Evolutionary conservation across 2,329 filamentous ascomycete species (phyloP).

Genomic region (Aspergillus sp.): DNA sequence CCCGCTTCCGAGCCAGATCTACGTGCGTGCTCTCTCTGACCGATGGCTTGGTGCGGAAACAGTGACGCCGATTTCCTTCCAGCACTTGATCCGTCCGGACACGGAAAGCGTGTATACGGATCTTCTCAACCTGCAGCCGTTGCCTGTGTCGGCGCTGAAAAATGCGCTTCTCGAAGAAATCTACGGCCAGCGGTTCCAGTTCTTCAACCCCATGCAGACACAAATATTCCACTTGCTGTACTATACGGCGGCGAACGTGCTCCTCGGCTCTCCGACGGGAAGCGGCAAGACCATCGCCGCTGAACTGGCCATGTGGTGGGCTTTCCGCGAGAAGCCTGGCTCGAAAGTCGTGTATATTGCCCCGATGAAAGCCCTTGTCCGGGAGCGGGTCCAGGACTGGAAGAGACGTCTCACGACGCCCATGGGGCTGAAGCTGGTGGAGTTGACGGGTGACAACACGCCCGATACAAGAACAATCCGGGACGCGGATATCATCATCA

Average conservation of each 20-base stretch:
- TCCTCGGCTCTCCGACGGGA: constrained; percentile 90
- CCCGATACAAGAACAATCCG: constrained; percentile 92
- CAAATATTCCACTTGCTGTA: constrained; percentile 97
- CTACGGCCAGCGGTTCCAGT: constrained; percentile 81
- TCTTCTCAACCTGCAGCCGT: constrained; percentile 78
- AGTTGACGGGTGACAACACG: constrained; percentile 95
- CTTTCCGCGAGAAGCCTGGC: constrained; percentile 84
- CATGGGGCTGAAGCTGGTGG: constrained; percentile 82
- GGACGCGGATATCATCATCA: constrained; percentile 95
- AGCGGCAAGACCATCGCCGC: constrained; percentile 96
- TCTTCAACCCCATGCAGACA: constrained; percentile 99
- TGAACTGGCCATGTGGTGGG: constrained; percentile 99
- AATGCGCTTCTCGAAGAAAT: constrained; percentile 80
- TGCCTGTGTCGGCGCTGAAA: constrained; percentile 77
- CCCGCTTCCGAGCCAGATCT: constrained; percentile 89
- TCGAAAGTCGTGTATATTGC: constrained; percentile 99
- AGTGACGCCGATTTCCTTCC: constrained; percentile 89
- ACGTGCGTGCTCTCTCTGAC: constrained; percentile 88
- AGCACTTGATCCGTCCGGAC: constrained; percentile 93
- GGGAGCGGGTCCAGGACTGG: constrained; percentile 95
- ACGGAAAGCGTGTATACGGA: constrained; percentile 97
- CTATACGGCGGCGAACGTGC: constrained; percentile 80
- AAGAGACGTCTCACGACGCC: constrained; percentile 67
- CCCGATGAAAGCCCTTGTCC: constrained; percentile 96
- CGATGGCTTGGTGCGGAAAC: constrained; percentile 95